Conservation (phyloP, 1,284 basidiomycete genomes). For the Laetiporus sulphureus region DNA sequence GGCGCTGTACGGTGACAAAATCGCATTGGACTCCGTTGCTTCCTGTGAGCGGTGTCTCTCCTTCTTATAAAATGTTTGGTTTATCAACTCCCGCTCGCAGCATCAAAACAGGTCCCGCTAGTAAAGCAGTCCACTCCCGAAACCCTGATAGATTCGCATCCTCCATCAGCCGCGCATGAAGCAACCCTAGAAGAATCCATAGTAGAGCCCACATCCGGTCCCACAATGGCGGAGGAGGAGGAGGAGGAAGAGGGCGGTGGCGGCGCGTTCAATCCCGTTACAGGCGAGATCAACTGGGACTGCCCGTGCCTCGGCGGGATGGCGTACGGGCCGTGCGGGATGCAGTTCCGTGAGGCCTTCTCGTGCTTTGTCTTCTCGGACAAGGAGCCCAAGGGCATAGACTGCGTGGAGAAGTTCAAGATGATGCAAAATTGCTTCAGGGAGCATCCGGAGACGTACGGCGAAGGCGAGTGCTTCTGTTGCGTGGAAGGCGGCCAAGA, state of each 20-base stretch:
- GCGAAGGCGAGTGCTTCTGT: constrained; percentile 67
- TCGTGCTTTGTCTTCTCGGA: constrained; percentile 96
- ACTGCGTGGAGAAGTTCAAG: constrained; percentile 98
- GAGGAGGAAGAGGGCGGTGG: constrained; percentile 28
- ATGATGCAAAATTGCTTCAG: constrained; percentile 98
- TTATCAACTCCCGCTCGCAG: too few species aligned
- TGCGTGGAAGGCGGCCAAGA: too few species aligned
- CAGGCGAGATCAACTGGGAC: constrained; percentile 98
- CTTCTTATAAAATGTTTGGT: too few species aligned
- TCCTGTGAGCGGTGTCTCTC: constrained; percentile 10
- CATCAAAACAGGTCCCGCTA: constrained; percentile 15
- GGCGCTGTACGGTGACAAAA: constrained; percentile 31
- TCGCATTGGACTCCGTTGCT: constrained; percentile 32
- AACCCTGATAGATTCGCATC: constrained; percentile 7
- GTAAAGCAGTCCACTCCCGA: constrained; percentile 11
- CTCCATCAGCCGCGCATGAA: constrained; percentile 9
- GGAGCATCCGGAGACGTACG: constrained; percentile 92
- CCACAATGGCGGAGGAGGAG: constrained; percentile 17
- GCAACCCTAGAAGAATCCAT: constrained; percentile 10
- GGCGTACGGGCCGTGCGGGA: constrained; percentile 95
- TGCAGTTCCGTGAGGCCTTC: constrained; percentile 93
- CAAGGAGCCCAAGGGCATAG: constrained; percentile 94
- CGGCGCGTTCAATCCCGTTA: constrained; percentile 80
- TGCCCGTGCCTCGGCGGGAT: constrained; percentile 97
- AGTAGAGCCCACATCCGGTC: constrained; percentile 6